Base-by-base conservation (phyloP, 768 basidiomycete species). In the Podaxis mareebaensis region DNA sequence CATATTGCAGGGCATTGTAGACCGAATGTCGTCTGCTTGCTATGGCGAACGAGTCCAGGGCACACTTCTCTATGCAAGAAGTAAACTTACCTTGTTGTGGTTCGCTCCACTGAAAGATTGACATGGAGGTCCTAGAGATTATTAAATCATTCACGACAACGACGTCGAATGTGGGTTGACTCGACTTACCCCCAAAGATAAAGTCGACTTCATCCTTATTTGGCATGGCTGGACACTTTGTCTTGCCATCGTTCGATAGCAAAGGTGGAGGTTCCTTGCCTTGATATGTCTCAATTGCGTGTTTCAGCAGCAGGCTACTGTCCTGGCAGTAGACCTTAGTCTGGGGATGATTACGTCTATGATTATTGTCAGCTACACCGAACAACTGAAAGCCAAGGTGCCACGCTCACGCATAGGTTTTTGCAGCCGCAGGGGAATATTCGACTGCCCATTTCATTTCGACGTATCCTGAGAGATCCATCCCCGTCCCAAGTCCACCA, bases 21-120 rank as follows among this genome's bases (percentile, higher is more conserved):
- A 84, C 68, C 90, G 88, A 22, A 85, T 77, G 65, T 91, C 90
- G 67, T 88, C 80, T 7, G 79, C 77, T 75, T 75, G 82, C 86
- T 89, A 60, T 28, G 56, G 36, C 33, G 8, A 33, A 33, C 33
- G 33, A 10, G 33, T 17, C 17, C n/a, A 20, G 28, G 15, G 38
- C 8, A 33, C 17, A 33, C 2, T 15, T n/a, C 15, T 46, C n/a
- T 46, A 15, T n/a, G 17, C 20, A 26, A 24, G n/a, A 46, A 33
- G 6, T 26, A 20, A 51, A 67, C 78, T 69, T 63, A 87, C 89
- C 70, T 84, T 86, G 40, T 75, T 72, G 64, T 85, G 85, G 60
- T 92, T 92, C 63, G 86, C 86, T 0, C 74, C 68, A 64, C 86
- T 88, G 67, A 91, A 92, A 2, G 86, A 83, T 66, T 92, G 91